Base-by-base conservation (phyloP, 805 yeast genomes). In the Candida hungchunana region DNA sequence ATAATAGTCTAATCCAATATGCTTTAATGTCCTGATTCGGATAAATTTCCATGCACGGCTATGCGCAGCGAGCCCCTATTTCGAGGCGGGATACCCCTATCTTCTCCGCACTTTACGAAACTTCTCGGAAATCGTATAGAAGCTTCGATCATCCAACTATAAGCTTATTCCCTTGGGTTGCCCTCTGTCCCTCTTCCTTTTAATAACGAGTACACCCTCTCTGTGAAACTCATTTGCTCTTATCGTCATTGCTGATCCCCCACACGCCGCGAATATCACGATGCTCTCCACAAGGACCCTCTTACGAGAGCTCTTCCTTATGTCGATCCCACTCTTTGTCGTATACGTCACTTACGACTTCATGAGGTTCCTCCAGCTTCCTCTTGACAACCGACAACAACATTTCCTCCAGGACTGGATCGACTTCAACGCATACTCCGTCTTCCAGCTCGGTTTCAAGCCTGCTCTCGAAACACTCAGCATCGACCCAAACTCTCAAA, bases 291-390 rank as follows among this genome's bases (percentile, higher is more conserved):
- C 45, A 6, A 36, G 34, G 18, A 12, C 31, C 10, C 19, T 50
- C 15, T 5, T 47, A 16, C 38, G 31, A 33, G 50, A 46, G 25
- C 36, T 45, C 5, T 16, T 47, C 12, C 51, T 49, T 2, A 20
- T 46, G 2, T 17, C 49, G 5, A 32, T 43, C 6, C 56, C 56
- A 4, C n/a, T 38, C 1, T 46, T 51, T 29, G 43, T 44, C 16
- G 21, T 41, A 11, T 51, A 48, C 23, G 36, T 40, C 23, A 41
- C 34, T 1, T 51, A 43, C 21, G 53, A 51, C 25, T 19, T 42
- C 0, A 20, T 50, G 13, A 29, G 34, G 2, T 40, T 16, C 36
- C 20, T 32, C 15, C 18, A 32, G 17, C 30, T 44, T 18, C 23
- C 29, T 16, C 26, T 35, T 6, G 41, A 36, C n/a, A 14, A 26